Evolutionary conservation across 179 eudicot genomes (phyloP).

Genomic region (Gypsophila paniculata): DNA sequence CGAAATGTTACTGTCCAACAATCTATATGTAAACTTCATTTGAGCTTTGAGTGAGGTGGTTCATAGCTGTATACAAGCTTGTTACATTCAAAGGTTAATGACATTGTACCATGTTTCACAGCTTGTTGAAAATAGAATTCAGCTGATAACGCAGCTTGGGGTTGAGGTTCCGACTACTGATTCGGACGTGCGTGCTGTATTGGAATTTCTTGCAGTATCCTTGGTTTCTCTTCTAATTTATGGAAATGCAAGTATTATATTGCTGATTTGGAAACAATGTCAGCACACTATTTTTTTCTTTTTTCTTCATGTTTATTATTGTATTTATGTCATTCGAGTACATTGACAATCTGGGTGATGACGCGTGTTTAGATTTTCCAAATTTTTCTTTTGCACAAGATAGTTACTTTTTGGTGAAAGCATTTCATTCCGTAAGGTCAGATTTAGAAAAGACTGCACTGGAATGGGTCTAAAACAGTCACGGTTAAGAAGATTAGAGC

Average conservation of each 20-base stretch:
- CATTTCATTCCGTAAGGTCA: neutral
- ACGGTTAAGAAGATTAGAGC: neutral
- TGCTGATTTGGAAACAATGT: constrained; percentile 4
- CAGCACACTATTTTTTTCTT: neutral
- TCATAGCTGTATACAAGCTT: neutral
- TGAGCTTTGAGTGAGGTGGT: neutral
- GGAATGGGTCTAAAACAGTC: neutral
- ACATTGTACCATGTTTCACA: constrained; percentile 23
- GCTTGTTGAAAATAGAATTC: constrained; percentile 84
- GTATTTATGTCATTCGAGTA: no score
- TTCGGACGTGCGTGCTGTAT: constrained; percentile 45
- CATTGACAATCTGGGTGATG: neutral
- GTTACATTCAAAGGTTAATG: neutral
- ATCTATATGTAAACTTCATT: neutral
- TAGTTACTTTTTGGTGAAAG: neutral
- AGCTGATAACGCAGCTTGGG: constrained; percentile 56
- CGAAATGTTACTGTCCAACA: neutral
- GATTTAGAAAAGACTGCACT: neutral
- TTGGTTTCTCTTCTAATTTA: neutral
- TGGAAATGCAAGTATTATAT: neutral
- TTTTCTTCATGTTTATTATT: neutral
- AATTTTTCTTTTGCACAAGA: neutral
- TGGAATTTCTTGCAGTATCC: constrained; percentile 74
- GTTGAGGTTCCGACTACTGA: constrained; percentile 37
- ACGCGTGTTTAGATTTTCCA: neutral